These are phyloP conservation scores for Boletus subparvulus DNA, from an alignment of 768 basidiomycete species.

Conservation along the genomic window DNA sequence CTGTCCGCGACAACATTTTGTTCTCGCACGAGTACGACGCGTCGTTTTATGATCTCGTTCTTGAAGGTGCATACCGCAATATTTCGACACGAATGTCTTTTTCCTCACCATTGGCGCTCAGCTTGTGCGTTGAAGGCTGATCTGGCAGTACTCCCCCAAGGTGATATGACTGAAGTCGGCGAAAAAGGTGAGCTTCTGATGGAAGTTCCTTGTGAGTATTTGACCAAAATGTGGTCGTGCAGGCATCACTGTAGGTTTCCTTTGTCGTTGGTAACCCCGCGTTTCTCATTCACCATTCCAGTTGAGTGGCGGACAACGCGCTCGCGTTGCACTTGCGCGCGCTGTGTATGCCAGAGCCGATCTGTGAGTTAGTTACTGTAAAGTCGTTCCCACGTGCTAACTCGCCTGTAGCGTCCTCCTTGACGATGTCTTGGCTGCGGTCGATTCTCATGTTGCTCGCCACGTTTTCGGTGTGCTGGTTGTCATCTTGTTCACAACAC, in stretches of 20 bases:
- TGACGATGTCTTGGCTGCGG: constrained; percentile 85
- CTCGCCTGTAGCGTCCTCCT: constrained; percentile 55
- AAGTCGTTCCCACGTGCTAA: neutral
- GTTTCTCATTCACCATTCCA: constrained; percentile 29
- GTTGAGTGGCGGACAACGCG: constrained; percentile 82
- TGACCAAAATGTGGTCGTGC: neutral
- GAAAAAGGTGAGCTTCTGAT: constrained; percentile 61
- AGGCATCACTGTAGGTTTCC: constrained; percentile 55
- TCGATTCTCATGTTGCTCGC: constrained; percentile 80
- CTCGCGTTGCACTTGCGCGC: constrained; percentile 78
- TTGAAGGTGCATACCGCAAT: constrained; percentile 56
- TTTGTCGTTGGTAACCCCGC: constrained; percentile 3
- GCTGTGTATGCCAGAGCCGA: constrained; percentile 92
- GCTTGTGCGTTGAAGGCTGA: constrained; percentile 87
- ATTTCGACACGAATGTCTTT: neutral
- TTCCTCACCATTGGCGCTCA: constrained; percentile 10
- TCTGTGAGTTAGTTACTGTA: constrained; percentile 45
- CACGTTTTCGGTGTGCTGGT: constrained; percentile 69
- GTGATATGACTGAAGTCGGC: constrained; percentile 82
- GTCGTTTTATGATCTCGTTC: constrained; percentile 73
- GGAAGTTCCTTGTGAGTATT: no score
- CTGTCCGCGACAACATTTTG: constrained; percentile 86
- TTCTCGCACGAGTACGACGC: constrained; percentile 90
- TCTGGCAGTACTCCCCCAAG: constrained; percentile 72
- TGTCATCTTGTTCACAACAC: neutral